Percentiles rank a stretch among this genome's conserved stretches.
Conservation (phyloP, 2,329 filamentous ascomycete genomes). For the Trichoderma atroviride region DNA sequence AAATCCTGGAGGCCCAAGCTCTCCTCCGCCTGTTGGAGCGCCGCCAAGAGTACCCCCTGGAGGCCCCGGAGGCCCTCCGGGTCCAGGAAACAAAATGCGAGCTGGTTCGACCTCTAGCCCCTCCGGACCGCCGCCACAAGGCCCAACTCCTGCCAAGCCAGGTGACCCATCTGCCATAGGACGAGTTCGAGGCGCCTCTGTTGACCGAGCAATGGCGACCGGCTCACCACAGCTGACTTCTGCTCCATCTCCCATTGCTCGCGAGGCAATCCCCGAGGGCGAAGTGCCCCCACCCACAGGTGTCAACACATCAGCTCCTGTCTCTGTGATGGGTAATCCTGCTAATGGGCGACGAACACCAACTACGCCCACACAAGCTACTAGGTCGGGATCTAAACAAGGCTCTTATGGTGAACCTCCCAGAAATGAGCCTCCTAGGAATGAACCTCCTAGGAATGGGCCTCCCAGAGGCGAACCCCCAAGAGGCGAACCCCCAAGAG, state of each 20-base stretch:
- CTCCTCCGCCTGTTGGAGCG: constrained; percentile 10
- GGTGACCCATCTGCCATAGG: constrained; percentile 46
- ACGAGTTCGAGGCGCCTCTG: constrained; percentile 53
- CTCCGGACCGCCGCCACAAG: constrained; percentile 57
- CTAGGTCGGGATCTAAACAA: constrained; percentile 42
- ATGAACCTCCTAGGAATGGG: background rate
- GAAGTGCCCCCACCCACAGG: constrained; percentile 45
- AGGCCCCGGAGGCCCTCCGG: constrained; percentile 15
- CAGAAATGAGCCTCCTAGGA: constrained; percentile 18
- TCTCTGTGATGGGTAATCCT: constrained; percentile 34
- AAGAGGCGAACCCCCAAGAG: background rate
- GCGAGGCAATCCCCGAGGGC: constrained; percentile 43
- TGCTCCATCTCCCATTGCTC: constrained; percentile 47
- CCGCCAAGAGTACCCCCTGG: constrained; percentile 18
- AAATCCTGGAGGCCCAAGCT: constrained; percentile 36
- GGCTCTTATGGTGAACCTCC: constrained; percentile 41
- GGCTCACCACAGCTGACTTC: constrained; percentile 42
- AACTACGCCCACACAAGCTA: constrained; percentile 62
- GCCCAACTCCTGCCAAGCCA: constrained; percentile 55
- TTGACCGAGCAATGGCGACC: constrained; percentile 46
- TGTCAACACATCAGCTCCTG: background rate
- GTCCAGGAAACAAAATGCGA: constrained; percentile 42
- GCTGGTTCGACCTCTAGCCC: constrained; percentile 40
- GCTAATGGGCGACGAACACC: constrained; percentile 66
- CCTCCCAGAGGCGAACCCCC: background rate